Percentiles rank a stretch among this genome's conserved stretches.
Evolutionary conservation across 2,329 filamentous ascomycete species (phyloP).

Genomic region (Cordyceps militaris): DNA sequence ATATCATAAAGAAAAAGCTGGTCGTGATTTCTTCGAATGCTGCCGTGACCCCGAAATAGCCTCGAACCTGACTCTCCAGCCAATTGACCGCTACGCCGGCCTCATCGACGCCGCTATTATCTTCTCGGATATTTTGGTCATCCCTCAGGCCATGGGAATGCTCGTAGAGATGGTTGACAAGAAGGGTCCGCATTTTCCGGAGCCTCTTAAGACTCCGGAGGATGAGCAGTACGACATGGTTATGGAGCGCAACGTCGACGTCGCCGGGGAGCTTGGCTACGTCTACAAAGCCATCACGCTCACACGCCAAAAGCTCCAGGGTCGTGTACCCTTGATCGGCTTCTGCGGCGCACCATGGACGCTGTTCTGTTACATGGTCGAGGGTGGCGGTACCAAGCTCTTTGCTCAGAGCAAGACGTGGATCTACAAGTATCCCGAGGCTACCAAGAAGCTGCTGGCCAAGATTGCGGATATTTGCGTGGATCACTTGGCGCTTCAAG

Average conservation of each 20-base stretch:
- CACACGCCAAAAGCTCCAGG: slow-evolving; percentile 79
- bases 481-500: slow-evolving; percentile 87
- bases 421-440: slow-evolving; percentile 83
- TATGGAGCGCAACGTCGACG: slow-evolving; percentile 72
- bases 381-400: slow-evolving; percentile 91
- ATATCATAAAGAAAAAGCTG: slow-evolving; percentile 91
- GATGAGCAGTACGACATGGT: slow-evolving; percentile 79
- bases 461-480: slow-evolving; percentile 95
- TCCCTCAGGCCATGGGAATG: slow-evolving; percentile 98
- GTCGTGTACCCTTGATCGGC: slow-evolving; percentile 85
- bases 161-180: slow-evolving; percentile 97
- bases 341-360: slow-evolving; percentile 98
- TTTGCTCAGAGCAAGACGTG: slow-evolving; percentile 94
- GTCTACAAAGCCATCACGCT: slow-evolving; percentile 93
- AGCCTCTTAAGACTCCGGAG: slow-evolving; percentile 69
- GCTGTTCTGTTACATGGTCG: slow-evolving; percentile 96
- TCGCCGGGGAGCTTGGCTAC: slow-evolving; percentile 78
- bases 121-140: slow-evolving; percentile 96
- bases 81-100: slow-evolving; percentile 82
- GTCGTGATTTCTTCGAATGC: slow-evolving; percentile 93
- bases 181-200: slow-evolving; percentile 90
- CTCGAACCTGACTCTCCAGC: slow-evolving; percentile 88
- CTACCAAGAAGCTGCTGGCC: slow-evolving; percentile 71
- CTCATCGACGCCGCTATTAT: slow-evolving; percentile 96
- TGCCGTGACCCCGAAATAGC: slow-evolving; percentile 90